These are phyloP conservation scores for Hypoxylon cercidicola DNA, from an alignment of 495 filamentous ascomycete species.

Conservation along the genomic window DNA sequence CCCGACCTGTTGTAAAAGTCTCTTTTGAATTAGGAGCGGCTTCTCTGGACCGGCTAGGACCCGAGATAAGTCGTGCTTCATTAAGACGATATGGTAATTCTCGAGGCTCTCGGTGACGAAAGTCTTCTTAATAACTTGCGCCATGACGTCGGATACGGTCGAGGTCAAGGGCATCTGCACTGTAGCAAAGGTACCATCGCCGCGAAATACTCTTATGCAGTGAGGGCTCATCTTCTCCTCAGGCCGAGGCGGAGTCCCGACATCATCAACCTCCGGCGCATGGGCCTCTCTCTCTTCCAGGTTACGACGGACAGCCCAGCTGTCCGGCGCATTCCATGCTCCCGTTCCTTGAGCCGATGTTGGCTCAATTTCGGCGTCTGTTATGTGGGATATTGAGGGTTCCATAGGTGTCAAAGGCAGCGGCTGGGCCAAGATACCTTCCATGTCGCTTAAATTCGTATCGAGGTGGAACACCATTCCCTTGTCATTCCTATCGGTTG, in stretches of 20 bases:
- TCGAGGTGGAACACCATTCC: constrained; percentile 74
- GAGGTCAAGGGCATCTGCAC: constrained; percentile 82
- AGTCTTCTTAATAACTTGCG: constrained; percentile 87
- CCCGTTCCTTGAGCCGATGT: constrained; percentile 51
- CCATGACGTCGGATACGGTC: constrained; percentile 83
- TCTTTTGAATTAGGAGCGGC: constrained; percentile 92
- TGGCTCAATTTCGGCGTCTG: constrained; percentile 52
- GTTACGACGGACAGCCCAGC: constrained; percentile 84
- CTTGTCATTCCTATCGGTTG: constrained; percentile 55
- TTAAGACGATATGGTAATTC: constrained; percentile 94
- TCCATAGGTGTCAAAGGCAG: constrained; percentile 70
- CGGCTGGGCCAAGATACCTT: constrained; percentile 80
- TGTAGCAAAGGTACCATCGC: constrained; percentile 93
- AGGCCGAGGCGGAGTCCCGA: constrained; percentile 66
- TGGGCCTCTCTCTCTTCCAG: constrained; percentile 64
- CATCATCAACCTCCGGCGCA: constrained; percentile 67
- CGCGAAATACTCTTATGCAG: constrained; percentile 94
- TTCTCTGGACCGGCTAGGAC: constrained; percentile 81
- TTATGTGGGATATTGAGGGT: constrained; percentile 62
- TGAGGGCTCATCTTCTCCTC: constrained; percentile 77
- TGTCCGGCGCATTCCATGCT: constrained; percentile 90
- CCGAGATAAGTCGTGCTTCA: constrained; percentile 88
- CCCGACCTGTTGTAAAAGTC: constrained; percentile 88
- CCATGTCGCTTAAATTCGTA: constrained; percentile 84
- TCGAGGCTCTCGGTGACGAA: constrained; percentile 87